phyloP scores from a whole-genome alignment of 2,329 filamentous ascomycete genomes.

The Pyricularia grisea region DNA sequence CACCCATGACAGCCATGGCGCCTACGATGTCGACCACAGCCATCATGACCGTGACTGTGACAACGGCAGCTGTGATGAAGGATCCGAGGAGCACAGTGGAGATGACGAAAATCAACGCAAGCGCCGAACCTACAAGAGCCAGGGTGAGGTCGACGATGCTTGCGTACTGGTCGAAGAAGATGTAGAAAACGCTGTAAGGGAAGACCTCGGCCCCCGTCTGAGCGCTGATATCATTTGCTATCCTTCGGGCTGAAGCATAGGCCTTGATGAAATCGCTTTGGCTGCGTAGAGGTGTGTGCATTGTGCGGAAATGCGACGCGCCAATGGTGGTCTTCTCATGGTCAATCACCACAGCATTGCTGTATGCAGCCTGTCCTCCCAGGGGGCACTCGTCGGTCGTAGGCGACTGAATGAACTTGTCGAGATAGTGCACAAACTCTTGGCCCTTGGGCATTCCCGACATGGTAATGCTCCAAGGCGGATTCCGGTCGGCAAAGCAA shows the following conservation, averaged over 20 bases:
- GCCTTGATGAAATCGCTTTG: conserved; percentile 91
- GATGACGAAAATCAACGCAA: conserved; percentile 78
- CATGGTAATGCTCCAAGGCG: conserved; percentile 83
- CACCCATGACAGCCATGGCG: conserved; percentile 80
- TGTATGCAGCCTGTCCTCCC: conserved; percentile 80
- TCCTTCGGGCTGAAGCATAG: conserved; percentile 81
- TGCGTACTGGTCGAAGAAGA: conserved; percentile 97
- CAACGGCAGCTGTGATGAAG: conserved; percentile 67
- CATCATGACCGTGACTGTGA: conserved; percentile 86
- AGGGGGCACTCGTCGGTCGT: conserved; percentile 80
- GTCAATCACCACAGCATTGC: conserved; percentile 74
- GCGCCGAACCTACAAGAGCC: conserved; percentile 69
- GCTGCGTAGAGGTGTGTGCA: conserved; percentile 75
- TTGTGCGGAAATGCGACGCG: conserved; percentile 86
- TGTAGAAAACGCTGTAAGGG: conserved; percentile 95
- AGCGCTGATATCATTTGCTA: conserved; percentile 64
- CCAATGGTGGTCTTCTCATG: conserved; percentile 52
- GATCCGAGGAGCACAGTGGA: conserved; percentile 78
- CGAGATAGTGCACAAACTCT: conserved; percentile 82
- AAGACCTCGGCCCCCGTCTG: conserved; percentile 76
- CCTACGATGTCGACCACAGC: conserved; percentile 90
- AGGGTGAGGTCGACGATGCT: conserved; percentile 73
- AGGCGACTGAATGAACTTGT: conserved; percentile 72
- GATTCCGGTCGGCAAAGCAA: conserved; percentile 71
- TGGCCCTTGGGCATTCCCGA: conserved; percentile 83